Conservation (phyloP, 2,329 filamentous ascomycete species). For the Penicillium sp. region DNA sequence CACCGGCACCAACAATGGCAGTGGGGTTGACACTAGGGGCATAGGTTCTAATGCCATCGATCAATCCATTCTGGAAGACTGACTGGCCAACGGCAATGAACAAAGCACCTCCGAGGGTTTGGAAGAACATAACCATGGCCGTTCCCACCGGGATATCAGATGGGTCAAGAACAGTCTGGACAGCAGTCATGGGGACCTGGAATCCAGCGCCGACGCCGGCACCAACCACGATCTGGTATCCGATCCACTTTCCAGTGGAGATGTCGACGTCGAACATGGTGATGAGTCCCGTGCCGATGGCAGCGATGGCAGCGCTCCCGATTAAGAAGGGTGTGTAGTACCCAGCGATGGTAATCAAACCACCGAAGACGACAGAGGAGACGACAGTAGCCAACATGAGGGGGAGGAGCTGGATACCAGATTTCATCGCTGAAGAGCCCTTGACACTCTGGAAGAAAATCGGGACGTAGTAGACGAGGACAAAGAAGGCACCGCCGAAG, state of each 20-base stretch:
- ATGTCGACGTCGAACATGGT: constrained; percentile 25
- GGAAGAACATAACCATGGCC: constrained; percentile 27
- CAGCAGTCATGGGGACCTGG: constrained; percentile 28
- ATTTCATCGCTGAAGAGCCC: constrained; percentile 22
- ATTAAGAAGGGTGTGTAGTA: constrained; percentile 34
- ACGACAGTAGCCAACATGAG: constrained; percentile 21
- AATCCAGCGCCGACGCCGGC: constrained; percentile 28
- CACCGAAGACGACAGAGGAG: constrained; percentile 11
- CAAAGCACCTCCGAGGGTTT: constrained; percentile 31
- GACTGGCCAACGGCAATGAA: constrained; percentile 33
- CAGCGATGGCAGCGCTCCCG: constrained; percentile 16
- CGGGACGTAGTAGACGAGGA: constrained; percentile 28
- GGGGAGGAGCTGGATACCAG: constrained; percentile 27
- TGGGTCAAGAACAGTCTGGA: constrained; percentile 26
- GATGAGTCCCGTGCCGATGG: constrained; percentile 28
- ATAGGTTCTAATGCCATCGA: constrained; percentile 14
- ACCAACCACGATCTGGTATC: constrained; percentile 30
- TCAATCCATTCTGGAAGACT: constrained; percentile 29
- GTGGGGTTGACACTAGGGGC: constrained; percentile 6
- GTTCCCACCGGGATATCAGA: constrained; percentile 29
- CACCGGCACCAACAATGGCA: constrained; percentile 18
- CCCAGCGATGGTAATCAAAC: constrained; percentile 15
- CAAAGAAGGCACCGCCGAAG: constrained; percentile 14
- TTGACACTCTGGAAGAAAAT: constrained; percentile 34
- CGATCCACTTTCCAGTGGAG: constrained; percentile 26